phyloP scores from a whole-genome alignment of 352 stramenopile genomes.

The Saprolegnia parasitica region DNA sequence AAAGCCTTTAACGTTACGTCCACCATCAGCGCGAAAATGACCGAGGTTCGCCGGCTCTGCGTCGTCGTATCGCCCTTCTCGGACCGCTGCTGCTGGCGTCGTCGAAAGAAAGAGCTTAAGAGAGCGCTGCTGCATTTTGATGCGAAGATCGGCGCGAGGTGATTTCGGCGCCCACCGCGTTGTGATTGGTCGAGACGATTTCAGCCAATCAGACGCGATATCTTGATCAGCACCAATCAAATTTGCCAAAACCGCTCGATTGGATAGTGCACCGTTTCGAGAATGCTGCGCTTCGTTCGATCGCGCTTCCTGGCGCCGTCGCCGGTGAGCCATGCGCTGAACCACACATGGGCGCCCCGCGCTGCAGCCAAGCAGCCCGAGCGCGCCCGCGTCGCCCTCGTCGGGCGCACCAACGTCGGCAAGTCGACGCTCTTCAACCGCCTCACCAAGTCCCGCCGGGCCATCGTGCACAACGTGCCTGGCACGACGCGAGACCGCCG shows the following conservation, averaged over 20 bases:
- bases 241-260: background rate
- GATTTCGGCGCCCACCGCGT: background rate
- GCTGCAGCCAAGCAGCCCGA: background rate
- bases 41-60: too few species aligned
- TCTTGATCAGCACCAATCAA: background rate
- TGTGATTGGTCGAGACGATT: background rate
- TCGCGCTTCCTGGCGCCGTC: background rate
- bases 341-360: background rate
- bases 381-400: slow-evolving; percentile 54
- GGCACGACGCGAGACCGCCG: slow-evolving; percentile 74
- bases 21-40: too few species aligned
- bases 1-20: too few species aligned
- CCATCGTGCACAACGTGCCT: slow-evolving; percentile 81
- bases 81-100: too few species aligned
- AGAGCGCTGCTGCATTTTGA: too few species aligned
- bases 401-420: slow-evolving; percentile 79
- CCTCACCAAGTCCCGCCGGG: slow-evolving; percentile 63
- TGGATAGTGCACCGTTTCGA: background rate
- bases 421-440: slow-evolving; percentile 85
- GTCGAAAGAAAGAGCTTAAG: too few species aligned
- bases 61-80: too few species aligned
- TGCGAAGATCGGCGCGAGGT: too few species aligned
- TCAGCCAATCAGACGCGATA: background rate
- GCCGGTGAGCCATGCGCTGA: background rate
- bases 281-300: slow-evolving; percentile 23